A percentile compares a stretch with the other conserved stretches of the same genome.
phyloP scores from a whole-genome alignment of 805 yeast genomes.

The Yamadazyma phyllophila region DNA sequence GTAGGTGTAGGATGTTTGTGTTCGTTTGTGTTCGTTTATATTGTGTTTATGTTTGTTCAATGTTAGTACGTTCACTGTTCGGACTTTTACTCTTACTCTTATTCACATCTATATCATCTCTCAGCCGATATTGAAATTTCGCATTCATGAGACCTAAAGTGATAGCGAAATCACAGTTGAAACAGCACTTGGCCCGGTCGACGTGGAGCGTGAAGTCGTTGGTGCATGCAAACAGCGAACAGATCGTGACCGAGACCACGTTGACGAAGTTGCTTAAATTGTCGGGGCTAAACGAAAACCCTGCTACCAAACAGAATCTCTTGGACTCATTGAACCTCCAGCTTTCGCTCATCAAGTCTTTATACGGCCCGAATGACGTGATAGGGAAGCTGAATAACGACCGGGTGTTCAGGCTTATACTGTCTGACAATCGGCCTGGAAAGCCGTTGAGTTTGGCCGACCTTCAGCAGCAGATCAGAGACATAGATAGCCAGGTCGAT shows the following conservation, averaged over 20 bases:
- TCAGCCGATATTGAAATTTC: background rate
- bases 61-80: no score
- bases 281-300: conserved; percentile 32
- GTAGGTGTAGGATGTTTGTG: no score
- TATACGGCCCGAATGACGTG: conserved; percentile 23
- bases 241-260: conserved; percentile 4
- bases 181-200: background rate
- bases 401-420: conserved; percentile 31
- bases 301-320: conserved; percentile 20
- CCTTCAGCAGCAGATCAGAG: conserved; percentile 16
- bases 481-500: conserved; percentile 10
- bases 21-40: no score
- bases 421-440: conserved; percentile 29
- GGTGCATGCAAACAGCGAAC: conserved; percentile 6
- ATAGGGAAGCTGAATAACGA: conserved; percentile 17
- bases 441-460: conserved; percentile 22
- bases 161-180: background rate
- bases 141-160: background rate
- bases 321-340: conserved; percentile 31
- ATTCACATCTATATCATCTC: no score
- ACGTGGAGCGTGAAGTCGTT: conserved; percentile 20
- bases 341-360: conserved; percentile 32
- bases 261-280: conserved; percentile 27
- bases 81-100: no score
- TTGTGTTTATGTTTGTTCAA: no score